phyloP scores from a whole-genome alignment of 495 filamentous ascomycete species.

The Penicillium cinerascens region DNA sequence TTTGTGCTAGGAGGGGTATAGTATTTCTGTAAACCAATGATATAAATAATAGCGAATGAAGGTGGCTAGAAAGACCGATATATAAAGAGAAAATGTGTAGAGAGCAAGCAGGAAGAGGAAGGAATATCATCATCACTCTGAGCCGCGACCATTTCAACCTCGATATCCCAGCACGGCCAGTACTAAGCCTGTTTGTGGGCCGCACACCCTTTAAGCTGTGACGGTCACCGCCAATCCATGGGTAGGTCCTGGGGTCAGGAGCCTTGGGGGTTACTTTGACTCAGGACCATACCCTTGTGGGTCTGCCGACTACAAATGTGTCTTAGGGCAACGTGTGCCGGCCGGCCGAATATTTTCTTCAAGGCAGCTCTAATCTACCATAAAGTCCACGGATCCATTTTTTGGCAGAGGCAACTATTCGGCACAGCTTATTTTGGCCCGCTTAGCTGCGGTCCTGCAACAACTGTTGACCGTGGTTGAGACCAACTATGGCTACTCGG shows the following conservation, averaged over 20 bases:
- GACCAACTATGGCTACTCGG: neutral
- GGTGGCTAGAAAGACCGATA: neutral
- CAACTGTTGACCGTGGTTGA: neutral
- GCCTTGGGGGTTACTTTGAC: neutral
- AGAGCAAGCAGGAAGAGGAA: neutral
- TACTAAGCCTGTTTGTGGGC: neutral
- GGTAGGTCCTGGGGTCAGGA: conserved; percentile 1
- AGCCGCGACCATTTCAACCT: neutral
- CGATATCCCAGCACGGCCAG: neutral
- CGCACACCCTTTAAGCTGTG: neutral
- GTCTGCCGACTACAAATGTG: neutral
- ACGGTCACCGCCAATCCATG: neutral
- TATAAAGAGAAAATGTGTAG: neutral
- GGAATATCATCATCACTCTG: neutral
- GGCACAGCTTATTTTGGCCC: neutral
- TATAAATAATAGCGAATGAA: neutral
- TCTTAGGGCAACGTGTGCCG: neutral
- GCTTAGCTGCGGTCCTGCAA: neutral
- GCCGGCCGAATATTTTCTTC: neutral
- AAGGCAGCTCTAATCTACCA: neutral
- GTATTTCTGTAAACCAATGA: neutral
- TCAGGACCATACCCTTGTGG: conserved; percentile 2
- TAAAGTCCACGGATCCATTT: neutral
- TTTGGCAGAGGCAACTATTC: neutral
- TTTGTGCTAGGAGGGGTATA: neutral